Base-by-base conservation (phyloP, 2,329 filamentous ascomycete species). In the Trichoderma atrobrunneum region DNA sequence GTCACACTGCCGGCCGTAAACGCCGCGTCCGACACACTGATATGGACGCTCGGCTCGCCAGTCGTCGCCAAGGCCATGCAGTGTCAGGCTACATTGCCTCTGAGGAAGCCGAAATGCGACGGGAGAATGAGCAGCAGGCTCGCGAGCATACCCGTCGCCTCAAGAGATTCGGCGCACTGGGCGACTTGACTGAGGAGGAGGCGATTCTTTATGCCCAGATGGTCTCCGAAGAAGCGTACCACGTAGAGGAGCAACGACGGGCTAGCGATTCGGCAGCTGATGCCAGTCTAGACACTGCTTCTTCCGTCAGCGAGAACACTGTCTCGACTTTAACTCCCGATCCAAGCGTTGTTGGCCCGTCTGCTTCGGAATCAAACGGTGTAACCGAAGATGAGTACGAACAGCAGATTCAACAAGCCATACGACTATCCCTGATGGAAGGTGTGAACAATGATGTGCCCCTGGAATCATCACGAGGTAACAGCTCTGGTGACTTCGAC, bases 31-130 rank as follows among this genome's bases (percentile, higher is more conserved):
- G 93, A 48, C 91, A 93, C 72, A 88, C 90, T 1, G 90, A 89
- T 72, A 79, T 85, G 16, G 70, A 72, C 7, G 85, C 86, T n/a
- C 86, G 85, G 26, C 76, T 84, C 7, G 82, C 82, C 18, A 84
- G 83, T 67, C 86, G 87, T 59, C 84, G 87, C 5, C 81, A 91
- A 24, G 88, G 93, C 57, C 91, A 89, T 21, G 90, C 92, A 28
- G 85, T 97, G 43, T 89, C 91, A 72, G 91, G 92, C 74, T 95
- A 95, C 78, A 98, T 98, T 74, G 91, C 91, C 54, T 92, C 93
- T n/a, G 95, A 98, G 80, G 89, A 92, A 75, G 87, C 90, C 57
- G 94, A 97, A 79, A 86, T 98, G 70, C 91, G 92, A 70, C 87
- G 87, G 10, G 93, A 97, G 77, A 90, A 91, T 76, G 84, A 90